Base-by-base conservation (phyloP, 257 asterid genomes). In the Solanum pimpinellifolium region DNA sequence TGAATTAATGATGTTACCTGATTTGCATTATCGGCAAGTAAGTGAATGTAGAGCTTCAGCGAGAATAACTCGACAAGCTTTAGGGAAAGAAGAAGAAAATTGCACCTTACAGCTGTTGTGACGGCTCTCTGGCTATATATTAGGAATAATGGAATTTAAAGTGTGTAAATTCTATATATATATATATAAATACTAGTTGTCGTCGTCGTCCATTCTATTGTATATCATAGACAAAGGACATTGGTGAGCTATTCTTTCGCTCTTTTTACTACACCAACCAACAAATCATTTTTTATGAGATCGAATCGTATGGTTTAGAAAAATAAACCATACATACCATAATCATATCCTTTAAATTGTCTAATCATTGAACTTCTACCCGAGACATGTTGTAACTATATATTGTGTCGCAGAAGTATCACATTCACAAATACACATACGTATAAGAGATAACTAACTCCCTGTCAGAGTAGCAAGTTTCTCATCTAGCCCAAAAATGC, bases 71-170 rank as follows among this genome's bases (percentile, higher is more conserved):
- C 94, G 99, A 89, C 93, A 62, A 93, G 85, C 99, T 99, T 29
- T 29, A 29, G 31, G 31, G 31, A 29, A 85, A 97, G 95, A 47
- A 97, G 96, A 89, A 95, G 95, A 89, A 97, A 95, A 93, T 94
- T 97, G 98, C 99, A 97, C 93, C 98, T 94, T 41, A 96, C 91
- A 85, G 99, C 99, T 27, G 94, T 97, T 90, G 96, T 93, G 91
- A 97, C 99, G n/a, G 99, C 99, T 89, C 98, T 91, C 95, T 95
- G 98, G 77, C 98, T 95, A 92, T 31, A 31, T 31, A 31, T 60
- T 52, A 52, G 60, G 69, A 23, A 23, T 62, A 62, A 62, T 23
- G 69, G 29, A n/a, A 35, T 4, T 35, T 35, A 35, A 62, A 60
- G 68, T 60, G 10, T 13, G 68, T 21, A 25, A 21, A 20, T 29